Conservation (phyloP, 106 monocot species). For the Phalaenopsis equestris region DNA sequence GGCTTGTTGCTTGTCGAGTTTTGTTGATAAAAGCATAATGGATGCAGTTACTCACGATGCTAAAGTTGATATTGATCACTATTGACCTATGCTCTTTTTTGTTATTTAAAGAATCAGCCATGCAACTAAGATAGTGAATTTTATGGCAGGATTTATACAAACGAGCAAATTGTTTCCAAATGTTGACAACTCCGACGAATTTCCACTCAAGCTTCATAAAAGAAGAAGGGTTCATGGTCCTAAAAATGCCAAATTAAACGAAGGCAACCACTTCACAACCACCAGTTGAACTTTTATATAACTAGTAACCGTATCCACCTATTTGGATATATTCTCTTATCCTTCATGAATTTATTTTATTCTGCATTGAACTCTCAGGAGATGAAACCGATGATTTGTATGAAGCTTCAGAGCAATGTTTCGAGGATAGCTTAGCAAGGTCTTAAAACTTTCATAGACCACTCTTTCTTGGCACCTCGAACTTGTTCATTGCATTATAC, state of each 20-base stretch:
- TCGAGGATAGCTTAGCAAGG: conserved; percentile 65
- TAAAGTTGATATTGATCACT: background rate
- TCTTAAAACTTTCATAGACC: conserved; percentile 12
- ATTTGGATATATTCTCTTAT: background rate
- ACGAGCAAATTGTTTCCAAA: conserved; percentile 18
- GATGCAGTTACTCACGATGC: background rate
- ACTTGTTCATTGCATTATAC: conserved; percentile 3
- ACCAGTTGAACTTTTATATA: conserved; percentile 5
- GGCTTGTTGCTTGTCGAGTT: background rate
- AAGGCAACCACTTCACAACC: conserved; percentile 27
- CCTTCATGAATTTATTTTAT: conserved; percentile 6
- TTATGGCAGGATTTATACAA: conserved; percentile 25
- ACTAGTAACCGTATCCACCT: background rate
- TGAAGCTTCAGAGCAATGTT: conserved; percentile 28
- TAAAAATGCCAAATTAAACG: conserved; percentile 16
- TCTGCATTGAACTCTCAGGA: conserved; percentile 22
- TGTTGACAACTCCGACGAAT: conserved; percentile 13
- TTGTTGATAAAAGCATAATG: background rate
- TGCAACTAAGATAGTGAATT: conserved; percentile 1
- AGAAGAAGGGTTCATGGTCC: conserved; percentile 18
- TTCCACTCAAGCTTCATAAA: conserved; percentile 13
- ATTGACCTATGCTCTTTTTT: background rate
- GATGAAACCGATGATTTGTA: conserved; percentile 18
- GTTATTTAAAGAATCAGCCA: background rate
- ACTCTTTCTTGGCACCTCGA: background rate